Evolutionary conservation across 768 basidiomycete species (phyloP).

Genomic region (Trametes cinnabarina): DNA sequence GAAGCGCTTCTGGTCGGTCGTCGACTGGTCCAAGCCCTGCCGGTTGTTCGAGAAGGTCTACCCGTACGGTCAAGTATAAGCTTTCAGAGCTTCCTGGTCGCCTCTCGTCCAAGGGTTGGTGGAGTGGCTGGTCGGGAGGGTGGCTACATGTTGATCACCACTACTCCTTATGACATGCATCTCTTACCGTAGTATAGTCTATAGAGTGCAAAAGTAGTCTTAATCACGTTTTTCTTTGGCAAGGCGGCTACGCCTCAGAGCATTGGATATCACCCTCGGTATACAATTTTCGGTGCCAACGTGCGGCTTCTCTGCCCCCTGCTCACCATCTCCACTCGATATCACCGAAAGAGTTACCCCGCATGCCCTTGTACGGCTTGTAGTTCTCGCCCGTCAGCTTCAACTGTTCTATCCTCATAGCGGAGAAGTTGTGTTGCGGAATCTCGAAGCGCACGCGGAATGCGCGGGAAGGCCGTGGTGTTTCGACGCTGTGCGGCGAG

Average conservation of each 20-base stretch:
- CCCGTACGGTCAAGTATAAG: not conserved
- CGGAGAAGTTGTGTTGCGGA: slow-evolving; percentile 67
- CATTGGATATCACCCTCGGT: not conserved
- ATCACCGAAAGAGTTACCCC: slow-evolving; percentile 62
- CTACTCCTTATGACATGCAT: slow-evolving; percentile 3
- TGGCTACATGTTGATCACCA: not conserved
- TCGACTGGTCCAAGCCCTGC: slow-evolving; percentile 71
- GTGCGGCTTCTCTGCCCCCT: not conserved
- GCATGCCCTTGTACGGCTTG: slow-evolving; percentile 90
- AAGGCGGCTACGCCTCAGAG: not conserved
- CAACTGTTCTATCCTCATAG: slow-evolving; percentile 82
- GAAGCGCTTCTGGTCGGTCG: slow-evolving; percentile 76
- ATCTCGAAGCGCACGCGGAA: slow-evolving; percentile 73
- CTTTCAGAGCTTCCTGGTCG: not conserved
- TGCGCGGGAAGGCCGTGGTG: slow-evolving; percentile 68
- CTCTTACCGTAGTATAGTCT: slow-evolving; percentile 20
- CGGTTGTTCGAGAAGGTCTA: slow-evolving; percentile 24
- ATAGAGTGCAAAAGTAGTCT: slow-evolving; percentile 21
- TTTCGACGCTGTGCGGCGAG: slow-evolving; percentile 38
- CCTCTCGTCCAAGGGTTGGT: not conserved
- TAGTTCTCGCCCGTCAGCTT: slow-evolving; percentile 77
- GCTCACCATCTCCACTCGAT: slow-evolving; percentile 56
- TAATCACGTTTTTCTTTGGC: slow-evolving; percentile 3
- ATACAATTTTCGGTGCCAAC: too few relatives aligned
- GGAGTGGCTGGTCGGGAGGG: not conserved